Conservation (phyloP, 2,329 filamentous ascomycete genomes). For the Aspergillus sp. region DNA sequence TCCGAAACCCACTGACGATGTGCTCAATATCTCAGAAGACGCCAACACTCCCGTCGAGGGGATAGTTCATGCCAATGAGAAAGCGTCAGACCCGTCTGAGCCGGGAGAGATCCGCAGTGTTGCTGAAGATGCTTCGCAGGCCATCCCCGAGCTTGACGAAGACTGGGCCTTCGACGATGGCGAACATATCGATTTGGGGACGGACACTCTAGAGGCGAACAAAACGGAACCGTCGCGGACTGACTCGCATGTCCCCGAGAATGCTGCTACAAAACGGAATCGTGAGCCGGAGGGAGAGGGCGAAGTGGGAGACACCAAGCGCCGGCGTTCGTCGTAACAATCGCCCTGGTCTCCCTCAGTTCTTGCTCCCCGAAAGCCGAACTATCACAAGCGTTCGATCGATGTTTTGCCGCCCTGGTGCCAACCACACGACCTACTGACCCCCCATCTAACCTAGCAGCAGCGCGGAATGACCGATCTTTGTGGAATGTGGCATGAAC, state of each 20-base stretch:
- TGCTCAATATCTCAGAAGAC: slow-evolving; percentile 25
- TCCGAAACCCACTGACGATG: slow-evolving; percentile 17
- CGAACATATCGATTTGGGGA: slow-evolving; percentile 32
- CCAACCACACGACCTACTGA: not conserved
- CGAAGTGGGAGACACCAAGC: slow-evolving; percentile 38
- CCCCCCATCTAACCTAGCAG: not conserved
- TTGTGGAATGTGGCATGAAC: not conserved
- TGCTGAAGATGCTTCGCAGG: slow-evolving; percentile 9
- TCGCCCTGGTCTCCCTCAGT: slow-evolving; percentile 2
- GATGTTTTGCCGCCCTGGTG: not conserved
- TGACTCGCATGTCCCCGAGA: slow-evolving; percentile 13
- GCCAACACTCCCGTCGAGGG: slow-evolving; percentile 16
- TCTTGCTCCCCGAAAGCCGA: not conserved
- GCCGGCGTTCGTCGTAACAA: slow-evolving; percentile 39
- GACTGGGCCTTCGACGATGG: slow-evolving; percentile 18
- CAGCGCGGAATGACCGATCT: not conserved
- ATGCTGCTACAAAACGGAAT: slow-evolving; percentile 22
- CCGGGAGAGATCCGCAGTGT: slow-evolving; percentile 8
- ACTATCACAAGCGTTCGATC: no score
- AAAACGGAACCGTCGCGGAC: slow-evolving; percentile 11
- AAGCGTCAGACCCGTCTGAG: slow-evolving; percentile 8
- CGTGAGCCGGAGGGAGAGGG: slow-evolving; percentile 28
- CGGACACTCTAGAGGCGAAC: slow-evolving; percentile 13
- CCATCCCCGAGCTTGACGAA: slow-evolving; percentile 10
- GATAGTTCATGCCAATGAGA: slow-evolving; percentile 4